Percentiles rank a stretch among this genome's conserved stretches.
These are phyloP conservation scores for Selaginella tamariscina DNA, from an alignment of 75 land plant species.

Conservation along the genomic window DNA sequence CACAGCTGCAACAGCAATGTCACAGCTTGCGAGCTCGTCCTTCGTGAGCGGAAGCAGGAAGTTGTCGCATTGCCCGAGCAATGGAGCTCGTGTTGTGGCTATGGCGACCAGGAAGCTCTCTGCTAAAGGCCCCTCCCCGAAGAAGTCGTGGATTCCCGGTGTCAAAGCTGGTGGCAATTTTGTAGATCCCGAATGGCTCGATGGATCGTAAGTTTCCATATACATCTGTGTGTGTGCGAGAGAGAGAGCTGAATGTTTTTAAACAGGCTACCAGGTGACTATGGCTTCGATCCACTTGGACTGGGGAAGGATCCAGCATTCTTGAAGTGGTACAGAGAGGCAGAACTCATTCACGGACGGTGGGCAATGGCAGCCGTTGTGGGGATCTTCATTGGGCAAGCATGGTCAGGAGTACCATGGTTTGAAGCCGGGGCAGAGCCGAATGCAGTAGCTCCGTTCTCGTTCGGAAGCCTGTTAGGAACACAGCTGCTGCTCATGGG, in stretches of 20 bases:
- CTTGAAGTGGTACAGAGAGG: conserved; percentile 96
- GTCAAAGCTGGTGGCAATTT: conserved; percentile 64
- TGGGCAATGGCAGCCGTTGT: conserved; percentile 97
- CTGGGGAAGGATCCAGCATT: conserved; percentile 84
- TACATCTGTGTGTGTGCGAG: background rate
- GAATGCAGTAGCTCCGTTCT: conserved; percentile 80
- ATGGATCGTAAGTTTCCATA: conserved; percentile 73
- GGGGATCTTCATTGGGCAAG: conserved; percentile 93
- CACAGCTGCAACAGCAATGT: background rate
- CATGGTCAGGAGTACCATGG: conserved; percentile 90
- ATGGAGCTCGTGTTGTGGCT: conserved; percentile 10
- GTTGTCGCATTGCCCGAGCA: conserved; percentile 3
- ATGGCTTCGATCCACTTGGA: conserved; percentile 87
- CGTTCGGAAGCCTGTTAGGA: conserved; percentile 79
- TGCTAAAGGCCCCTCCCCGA: conserved; percentile 37
- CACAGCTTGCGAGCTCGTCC: background rate
- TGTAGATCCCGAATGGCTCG: conserved; percentile 91
- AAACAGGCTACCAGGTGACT: conserved; percentile 96
- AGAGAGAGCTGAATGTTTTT: conserved; percentile 3
- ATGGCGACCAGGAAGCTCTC: conserved; percentile 32
- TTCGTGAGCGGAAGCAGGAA: background rate
- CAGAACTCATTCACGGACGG: conserved; percentile 95
- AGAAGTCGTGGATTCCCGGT: conserved; percentile 90
- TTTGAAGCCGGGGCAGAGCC: conserved; percentile 93
- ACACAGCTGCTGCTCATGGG: conserved; percentile 95